A percentile compares a stretch with the other conserved stretches of the same genome.
phyloP scores from a whole-genome alignment of 2,329 filamentous ascomycete genomes.

The Xylariaceae sp. region DNA sequence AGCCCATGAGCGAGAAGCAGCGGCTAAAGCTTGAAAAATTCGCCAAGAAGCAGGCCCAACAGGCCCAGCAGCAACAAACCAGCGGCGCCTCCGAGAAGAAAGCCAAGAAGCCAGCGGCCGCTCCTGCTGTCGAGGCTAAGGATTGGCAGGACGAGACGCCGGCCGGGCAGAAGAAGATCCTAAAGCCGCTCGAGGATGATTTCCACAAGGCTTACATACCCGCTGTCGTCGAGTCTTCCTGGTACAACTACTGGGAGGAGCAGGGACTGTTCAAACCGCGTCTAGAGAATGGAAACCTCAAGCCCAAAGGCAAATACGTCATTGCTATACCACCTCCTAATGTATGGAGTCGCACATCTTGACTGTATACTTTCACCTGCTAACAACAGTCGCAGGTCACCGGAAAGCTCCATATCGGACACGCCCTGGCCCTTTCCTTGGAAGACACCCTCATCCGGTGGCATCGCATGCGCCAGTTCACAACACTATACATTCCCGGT shows the following conservation, averaged over 20 bases:
- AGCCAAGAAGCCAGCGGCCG: not conserved
- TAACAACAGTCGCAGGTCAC: conserved; percentile 1
- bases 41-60: not conserved
- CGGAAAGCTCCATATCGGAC: conserved; percentile 2
- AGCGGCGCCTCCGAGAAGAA: not conserved
- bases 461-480: conserved; percentile 5
- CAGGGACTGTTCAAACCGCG: conserved; percentile 2
- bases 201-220: conserved; percentile 5
- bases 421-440: conserved; percentile 1
- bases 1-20: conserved; percentile 7
- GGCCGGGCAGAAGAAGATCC: not conserved
- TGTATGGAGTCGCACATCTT: not conserved
- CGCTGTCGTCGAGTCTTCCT: conserved; percentile 5
- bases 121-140: not conserved
- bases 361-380: not conserved
- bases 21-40: conserved; percentile 5
- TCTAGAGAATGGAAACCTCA: not conserved
- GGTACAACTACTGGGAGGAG: conserved; percentile 7
- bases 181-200: conserved; percentile 1
- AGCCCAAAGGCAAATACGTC: conserved; percentile 2
- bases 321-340: conserved; percentile 4
- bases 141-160: conserved; percentile 2
- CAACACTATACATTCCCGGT: conserved; percentile 5
- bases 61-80: not conserved
- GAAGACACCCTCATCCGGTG: conserved; percentile 3